Base-by-base conservation (phyloP, 495 filamentous ascomycete genomes). In the Oidiodendron maius region DNA sequence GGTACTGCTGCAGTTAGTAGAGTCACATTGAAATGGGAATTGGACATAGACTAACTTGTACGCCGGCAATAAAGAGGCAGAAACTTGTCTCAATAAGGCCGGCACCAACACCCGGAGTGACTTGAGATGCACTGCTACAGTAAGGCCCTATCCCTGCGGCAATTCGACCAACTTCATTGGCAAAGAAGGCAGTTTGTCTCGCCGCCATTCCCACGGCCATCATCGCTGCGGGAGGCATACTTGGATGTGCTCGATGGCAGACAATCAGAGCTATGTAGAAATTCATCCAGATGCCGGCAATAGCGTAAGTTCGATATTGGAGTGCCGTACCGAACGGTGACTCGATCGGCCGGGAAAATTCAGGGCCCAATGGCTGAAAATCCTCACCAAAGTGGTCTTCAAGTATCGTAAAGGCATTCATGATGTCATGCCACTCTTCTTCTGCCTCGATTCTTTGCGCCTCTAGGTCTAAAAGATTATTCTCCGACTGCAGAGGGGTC, bases 211-310 rank as follows among this genome's bases (percentile, higher is more conserved):
- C 53, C 1, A 43, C 50, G 2, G 50, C 50, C 36, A 52, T 40
- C 81, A 95, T 91, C 46, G 89, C 83, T n/a, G 88, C 77, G 0
- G 91, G 88, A 4, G 89, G 93, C 90, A 96, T 95, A 2, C 75
- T 78, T 0, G 93, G 93, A 53, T 95, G 89, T 0, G 84, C 68
- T 28, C 93, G 76, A 41, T 88, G 68, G 17, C 89, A 74, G 39
- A 91, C 68, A 41, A 98, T 89, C 22, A 87, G 74, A 2, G 81
- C 82, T 63, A 86, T 85, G 66, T 91, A 85, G 61, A 84, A 95
- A 44, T 87, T 82, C 56, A 80, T 82, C 83, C 89, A 91, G 17
- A 97, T 72, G 28, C 86, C 83, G 12, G 84, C 86, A 55, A 96
- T 93, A 18, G 81, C 82, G 62, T 89, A 89, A 1, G 86, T 89